These are phyloP conservation scores for Clavispora fructus DNA, from an alignment of 805 yeast genomes.

Conservation along the genomic window DNA sequence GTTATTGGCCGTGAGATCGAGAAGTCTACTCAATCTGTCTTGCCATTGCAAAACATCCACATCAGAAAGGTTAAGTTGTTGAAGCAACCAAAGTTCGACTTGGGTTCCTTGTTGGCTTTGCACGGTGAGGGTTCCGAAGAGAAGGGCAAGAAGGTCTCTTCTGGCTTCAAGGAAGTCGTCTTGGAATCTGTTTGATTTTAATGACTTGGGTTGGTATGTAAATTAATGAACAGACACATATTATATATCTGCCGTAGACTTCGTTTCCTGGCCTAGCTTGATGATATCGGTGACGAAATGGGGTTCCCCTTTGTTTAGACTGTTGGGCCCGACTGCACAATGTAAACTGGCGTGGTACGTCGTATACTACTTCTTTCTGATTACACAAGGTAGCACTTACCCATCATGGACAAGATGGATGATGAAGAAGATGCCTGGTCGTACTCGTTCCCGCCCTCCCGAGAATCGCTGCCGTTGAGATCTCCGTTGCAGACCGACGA, in stretches of 20 bases:
- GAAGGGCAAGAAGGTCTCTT: conserved; percentile 96
- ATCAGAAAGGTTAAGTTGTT: conserved; percentile 98
- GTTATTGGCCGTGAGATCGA: too few relatives aligned
- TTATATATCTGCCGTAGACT: background rate
- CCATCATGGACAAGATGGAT: conserved; percentile 8
- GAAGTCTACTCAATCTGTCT: conserved; percentile 90
- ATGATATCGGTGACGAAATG: too few relatives aligned
- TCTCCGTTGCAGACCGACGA: background rate
- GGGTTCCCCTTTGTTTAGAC: background rate
- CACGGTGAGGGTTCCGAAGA: conserved; percentile 95
- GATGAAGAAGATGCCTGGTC: conserved; percentile 40
- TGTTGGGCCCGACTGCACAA: background rate
- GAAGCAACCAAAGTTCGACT: conserved; percentile 98
- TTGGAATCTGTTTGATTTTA: conserved; percentile 81
- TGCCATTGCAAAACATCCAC: conserved; percentile 98
- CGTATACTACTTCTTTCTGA: background rate
- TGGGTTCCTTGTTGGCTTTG: conserved; percentile 91
- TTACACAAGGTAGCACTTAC: background rate
- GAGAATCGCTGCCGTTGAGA: conserved; percentile 22
- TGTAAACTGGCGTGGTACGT: background rate
- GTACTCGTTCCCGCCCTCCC: conserved; percentile 34
- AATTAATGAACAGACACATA: background rate
- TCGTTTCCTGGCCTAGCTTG: too few relatives aligned
- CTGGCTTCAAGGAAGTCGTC: conserved; percentile 98
- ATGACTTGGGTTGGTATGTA: conserved; percentile 1